Evolutionary conservation across 1,284 basidiomycete genomes (phyloP), one percentile per base, ranked within the genome.

Genomic region (Boletus sp.): DNA sequence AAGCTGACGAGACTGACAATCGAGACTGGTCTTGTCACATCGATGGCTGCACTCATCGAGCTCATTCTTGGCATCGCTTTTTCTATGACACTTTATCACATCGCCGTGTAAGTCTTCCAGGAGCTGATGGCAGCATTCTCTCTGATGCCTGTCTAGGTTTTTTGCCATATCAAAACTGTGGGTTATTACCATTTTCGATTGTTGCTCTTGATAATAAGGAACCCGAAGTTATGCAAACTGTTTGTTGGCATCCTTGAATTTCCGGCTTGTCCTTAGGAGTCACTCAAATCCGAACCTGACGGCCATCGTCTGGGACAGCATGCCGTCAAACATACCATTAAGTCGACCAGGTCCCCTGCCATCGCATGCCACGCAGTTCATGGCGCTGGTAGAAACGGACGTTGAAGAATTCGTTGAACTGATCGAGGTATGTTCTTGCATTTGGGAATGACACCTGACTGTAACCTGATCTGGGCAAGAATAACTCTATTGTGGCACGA

Each of bases 1-100:
- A 63, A 56, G 31, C 30, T 71, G 19, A 72, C 69, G 10, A 67
- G 57, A 44, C 52, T 72, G 17, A 65, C 60, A 19, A 53, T 74
- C 17, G 69, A 74, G 50, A 72, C 72, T 0, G 72, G 72, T 8
- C 56, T 71, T 11, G 59, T 73, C 27, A 74, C 70, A 2, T 55
- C 65, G 4, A 33, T 55, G 17, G 56, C 62, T 0, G 62, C 67
- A 3, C 43, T 74, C 10, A 16, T 69, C 1, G 71, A 72, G 27
- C 48, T 73, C 1, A 37, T 64, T 6, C 50, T 73, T 25, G 63
- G 60, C 14, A 2, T 57, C 10, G 47, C 43, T 48, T 64, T 25
- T n/a, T n/a, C n/a, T n/a, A n/a, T 19, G 11, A n/a, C 1, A 1
- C 4, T 50, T 6, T 64, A 63, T 53, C 70, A 71, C n/a, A 2